A percentile compares a stretch with the other conserved stretches of the same genome.
Conservation (phyloP, 495 filamentous ascomycete genomes). For the Penicillium angulare region DNA sequence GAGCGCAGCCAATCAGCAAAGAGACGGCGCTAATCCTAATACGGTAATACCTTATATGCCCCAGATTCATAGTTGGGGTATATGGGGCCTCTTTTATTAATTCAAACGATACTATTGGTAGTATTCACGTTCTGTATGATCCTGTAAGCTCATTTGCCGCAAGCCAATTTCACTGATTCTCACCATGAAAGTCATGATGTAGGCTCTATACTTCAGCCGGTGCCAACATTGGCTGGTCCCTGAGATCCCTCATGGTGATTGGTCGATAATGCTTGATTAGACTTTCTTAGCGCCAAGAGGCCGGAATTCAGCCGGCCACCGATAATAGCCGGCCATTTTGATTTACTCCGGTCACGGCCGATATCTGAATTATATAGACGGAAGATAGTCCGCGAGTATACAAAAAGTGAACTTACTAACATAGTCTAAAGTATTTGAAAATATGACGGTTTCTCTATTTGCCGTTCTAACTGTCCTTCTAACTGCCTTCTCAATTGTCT, state of each 20-base stretch:
- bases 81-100: background rate
- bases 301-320: slow-evolving; percentile 49
- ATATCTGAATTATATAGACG: background rate
- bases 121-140: background rate
- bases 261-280: slow-evolving; percentile 20
- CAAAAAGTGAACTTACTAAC: no score
- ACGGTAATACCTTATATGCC: slow-evolving; percentile 6
- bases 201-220: slow-evolving; percentile 23
- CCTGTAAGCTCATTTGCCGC: no score
- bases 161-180: no score
- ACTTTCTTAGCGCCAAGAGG: slow-evolving; percentile 37
- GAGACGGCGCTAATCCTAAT: slow-evolving; percentile 33
- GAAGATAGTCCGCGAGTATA: no score
- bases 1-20: slow-evolving; percentile 31
- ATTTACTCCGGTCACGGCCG: background rate
- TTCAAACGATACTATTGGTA: background rate
- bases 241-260: slow-evolving; percentile 19
- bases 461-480: no score
- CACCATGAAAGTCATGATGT: slow-evolving; percentile 8
- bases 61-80: background rate
- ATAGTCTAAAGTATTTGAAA: no score
- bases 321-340: slow-evolving; percentile 35
- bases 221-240: slow-evolving; percentile 25
- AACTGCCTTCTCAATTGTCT: no score
- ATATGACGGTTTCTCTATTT: no score